phyloP scores from a whole-genome alignment of 106 monocot species.

The Vanilla planifolia region DNA sequence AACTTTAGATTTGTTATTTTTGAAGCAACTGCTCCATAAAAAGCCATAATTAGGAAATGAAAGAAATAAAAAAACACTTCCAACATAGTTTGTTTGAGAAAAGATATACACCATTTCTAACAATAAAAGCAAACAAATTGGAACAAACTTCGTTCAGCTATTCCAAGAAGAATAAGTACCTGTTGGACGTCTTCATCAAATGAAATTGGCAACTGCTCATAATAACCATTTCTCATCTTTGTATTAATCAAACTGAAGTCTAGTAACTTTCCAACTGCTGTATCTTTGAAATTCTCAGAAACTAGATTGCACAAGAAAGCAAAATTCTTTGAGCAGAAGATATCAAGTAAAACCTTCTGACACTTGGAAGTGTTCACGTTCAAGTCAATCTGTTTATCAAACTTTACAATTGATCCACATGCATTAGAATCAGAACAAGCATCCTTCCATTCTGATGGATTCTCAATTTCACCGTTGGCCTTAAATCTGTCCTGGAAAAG shows the following conservation, averaged over 20 bases:
- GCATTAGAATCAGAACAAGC: not conserved
- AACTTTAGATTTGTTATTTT: too few relatives aligned
- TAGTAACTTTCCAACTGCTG: constrained; percentile 25
- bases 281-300: constrained; percentile 36
- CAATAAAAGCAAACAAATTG: too few relatives aligned
- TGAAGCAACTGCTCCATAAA: too few relatives aligned
- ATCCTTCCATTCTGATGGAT: not conserved
- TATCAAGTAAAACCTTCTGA: constrained; percentile 36
- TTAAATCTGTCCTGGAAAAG: constrained; percentile 27
- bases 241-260: constrained; percentile 45
- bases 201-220: constrained; percentile 34
- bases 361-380: constrained; percentile 42
- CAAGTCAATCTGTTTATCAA: constrained; percentile 10
- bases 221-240: constrained; percentile 54
- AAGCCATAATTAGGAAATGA: too few relatives aligned
- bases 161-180: constrained; percentile 26
- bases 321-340: constrained; percentile 70
- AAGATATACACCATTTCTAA: too few relatives aligned
- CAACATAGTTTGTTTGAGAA: too few relatives aligned
- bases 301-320: constrained; percentile 62
- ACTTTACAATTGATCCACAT: constrained; percentile 10
- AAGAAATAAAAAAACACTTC: not conserved
- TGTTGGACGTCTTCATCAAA: constrained; percentile 64
- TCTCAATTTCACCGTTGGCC: constrained; percentile 4
- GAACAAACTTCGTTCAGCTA: not conserved